Evolutionary conservation across 345 rosid species (phyloP), one percentile per base, ranked within the genome.

Genomic region (Hevea brasiliensis): DNA sequence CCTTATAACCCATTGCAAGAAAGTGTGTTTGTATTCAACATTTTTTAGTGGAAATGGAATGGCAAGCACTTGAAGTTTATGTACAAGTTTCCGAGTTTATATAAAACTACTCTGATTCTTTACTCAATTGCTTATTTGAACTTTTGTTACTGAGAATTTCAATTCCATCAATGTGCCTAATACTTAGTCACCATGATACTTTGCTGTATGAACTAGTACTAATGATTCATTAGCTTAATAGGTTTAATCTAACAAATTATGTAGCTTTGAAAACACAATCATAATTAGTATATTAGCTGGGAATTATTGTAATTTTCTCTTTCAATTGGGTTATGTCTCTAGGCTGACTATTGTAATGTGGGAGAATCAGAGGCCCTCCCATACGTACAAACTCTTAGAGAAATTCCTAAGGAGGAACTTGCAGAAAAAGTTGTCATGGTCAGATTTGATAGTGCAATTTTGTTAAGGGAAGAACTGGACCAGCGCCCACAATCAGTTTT

Each of bases 351-450:
- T 68, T 67, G 48, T 41, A 74, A 69, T 65, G 82, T 45, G 44
- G 78, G 60, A 59, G 87, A 76, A 74, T 70, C 65, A 13, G 86
- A 76, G 55, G 57, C 24, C 72, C 68, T 89, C n/a, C 94, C 94
- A 3, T 61, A 68, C 23, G 29, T 89, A 77, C 94, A 87, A 79
- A 85, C 86, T 81, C 92, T 89, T 67, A 78, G 79, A 64, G 68
- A 69, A 32, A 80, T 89, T 78, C 88, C 90, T 0, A 77, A 72
- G 79, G 82, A 84, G 72, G 84, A 80, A 76, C 89, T 89, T 67
- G 64, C 61, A 72, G 84, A 63, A 40, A 89, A 85, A 86, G 88
- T 89, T 82, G 90, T 83, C 58, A 79, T 89, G 84, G 89, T 89
- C 76, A 89, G 92, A 72, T 88, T 89, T 77, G 94, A 89, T 74